Conservation (phyloP, 768 basidiomycete genomes). For the Leccinum ochraceum region DNA sequence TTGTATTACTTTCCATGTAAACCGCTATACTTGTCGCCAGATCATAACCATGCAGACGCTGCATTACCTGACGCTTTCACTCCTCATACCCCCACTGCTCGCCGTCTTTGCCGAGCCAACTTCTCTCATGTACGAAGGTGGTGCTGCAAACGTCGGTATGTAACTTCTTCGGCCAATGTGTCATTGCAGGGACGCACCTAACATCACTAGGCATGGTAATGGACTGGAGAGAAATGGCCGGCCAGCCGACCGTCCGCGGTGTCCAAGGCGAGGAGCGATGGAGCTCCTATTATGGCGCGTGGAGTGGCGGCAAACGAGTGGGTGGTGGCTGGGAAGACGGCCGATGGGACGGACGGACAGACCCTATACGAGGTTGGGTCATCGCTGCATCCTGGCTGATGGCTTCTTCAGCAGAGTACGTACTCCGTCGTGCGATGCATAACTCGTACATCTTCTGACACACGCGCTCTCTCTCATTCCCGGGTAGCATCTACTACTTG, state of each 20-base stretch:
- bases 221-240: slow-evolving; percentile 98
- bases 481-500: slow-evolving; percentile 67
- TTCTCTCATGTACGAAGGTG: slow-evolving; percentile 73
- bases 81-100: slow-evolving; percentile 82
- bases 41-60: slow-evolving; percentile 92
- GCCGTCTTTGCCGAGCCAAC: slow-evolving; percentile 70
- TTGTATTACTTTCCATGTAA: neutral
- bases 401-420: slow-evolving; percentile 85
- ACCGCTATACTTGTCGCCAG: slow-evolving; percentile 41
- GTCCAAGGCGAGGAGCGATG: slow-evolving; percentile 65
- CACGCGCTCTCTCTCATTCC: slow-evolving; percentile 11
- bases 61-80: slow-evolving; percentile 87
- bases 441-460: neutral
- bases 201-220: slow-evolving; percentile 74
- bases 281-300: slow-evolving; percentile 68
- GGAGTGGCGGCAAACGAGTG: slow-evolving; percentile 79
- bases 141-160: slow-evolving; percentile 76
- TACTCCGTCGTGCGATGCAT: slow-evolving; percentile 23
- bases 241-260: slow-evolving; percentile 71
- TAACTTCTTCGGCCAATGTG: slow-evolving; percentile 6
- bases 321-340: slow-evolving; percentile 51
- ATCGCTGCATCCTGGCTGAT: slow-evolving; percentile 85
- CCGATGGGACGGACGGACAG: slow-evolving; percentile 67
- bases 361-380: slow-evolving; percentile 86
- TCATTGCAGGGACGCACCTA: neutral